A percentile compares a stretch with the other conserved stretches of the same genome.
Conservation (phyloP, 129 eudicot genomes). For the Centella asiatica region DNA sequence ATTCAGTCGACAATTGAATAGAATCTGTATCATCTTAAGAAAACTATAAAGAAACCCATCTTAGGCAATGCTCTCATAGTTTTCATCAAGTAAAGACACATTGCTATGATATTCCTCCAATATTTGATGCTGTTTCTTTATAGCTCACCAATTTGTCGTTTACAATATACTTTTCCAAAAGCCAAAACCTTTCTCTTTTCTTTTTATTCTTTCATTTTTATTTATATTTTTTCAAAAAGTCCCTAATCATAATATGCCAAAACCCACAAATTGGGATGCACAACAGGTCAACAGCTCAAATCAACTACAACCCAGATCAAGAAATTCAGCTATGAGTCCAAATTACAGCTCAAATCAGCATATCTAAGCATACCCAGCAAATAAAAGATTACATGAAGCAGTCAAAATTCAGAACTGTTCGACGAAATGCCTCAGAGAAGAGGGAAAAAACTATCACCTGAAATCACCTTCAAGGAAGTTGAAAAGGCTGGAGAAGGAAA, state of each 20-base stretch:
- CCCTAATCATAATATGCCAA: too few relatives aligned
- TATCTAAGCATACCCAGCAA: background rate
- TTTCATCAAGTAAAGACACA: background rate
- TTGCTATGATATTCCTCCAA: background rate
- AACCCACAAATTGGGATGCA: too few relatives aligned
- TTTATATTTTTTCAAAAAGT: too few relatives aligned
- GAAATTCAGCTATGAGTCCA: background rate
- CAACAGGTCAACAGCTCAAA: background rate
- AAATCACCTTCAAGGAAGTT: slow-evolving; percentile 30
- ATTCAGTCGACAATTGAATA: too few relatives aligned
- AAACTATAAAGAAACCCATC: background rate
- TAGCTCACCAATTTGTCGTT: background rate
- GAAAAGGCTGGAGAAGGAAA: slow-evolving; percentile 21
- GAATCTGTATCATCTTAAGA: too few relatives aligned
- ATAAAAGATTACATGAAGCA: background rate
- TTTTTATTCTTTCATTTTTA: too few relatives aligned
- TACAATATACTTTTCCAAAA: background rate
- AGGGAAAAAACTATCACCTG: slow-evolving; percentile 30
- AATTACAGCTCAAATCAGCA: background rate
- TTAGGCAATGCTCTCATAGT: background rate
- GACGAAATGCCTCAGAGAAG: slow-evolving; percentile 27
- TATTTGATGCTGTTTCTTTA: background rate
- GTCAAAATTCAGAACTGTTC: background rate
- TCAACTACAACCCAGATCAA: slow-evolving; percentile 1
- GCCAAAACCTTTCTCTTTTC: background rate